These are phyloP conservation scores for Musa beccarii DNA, from an alignment of 176 grass and related monocot genomes.

Conservation along the genomic window DNA sequence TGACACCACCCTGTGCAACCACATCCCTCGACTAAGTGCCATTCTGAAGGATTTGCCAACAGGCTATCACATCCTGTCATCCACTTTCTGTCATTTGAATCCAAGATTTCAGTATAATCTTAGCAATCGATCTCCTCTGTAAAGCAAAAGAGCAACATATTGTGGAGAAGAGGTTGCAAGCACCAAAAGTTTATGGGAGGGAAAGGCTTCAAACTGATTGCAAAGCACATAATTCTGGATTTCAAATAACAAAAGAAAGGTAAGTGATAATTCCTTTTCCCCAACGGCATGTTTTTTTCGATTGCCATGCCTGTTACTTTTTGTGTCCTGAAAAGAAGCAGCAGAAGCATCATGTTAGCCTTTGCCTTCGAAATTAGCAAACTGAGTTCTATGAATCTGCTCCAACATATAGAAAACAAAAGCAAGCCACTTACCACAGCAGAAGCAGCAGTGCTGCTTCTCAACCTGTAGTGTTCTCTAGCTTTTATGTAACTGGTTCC, in stretches of 20 bases:
- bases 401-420: neutral
- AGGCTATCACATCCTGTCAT: neutral
- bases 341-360: neutral
- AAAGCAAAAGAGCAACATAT: neutral
- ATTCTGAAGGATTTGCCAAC: neutral
- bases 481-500: neutral
- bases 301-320: slow-evolving; percentile 31
- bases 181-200: slow-evolving; percentile 2
- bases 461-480: neutral
- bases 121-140: no score
- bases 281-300: neutral
- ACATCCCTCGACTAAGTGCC: neutral
- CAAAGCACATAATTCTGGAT: slow-evolving; percentile 8
- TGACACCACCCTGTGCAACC: neutral
- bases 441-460: neutral
- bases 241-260: slow-evolving; percentile 21
- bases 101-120: neutral
- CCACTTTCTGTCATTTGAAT: neutral
- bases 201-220: slow-evolving; percentile 27
- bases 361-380: neutral
- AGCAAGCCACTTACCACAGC: neutral
- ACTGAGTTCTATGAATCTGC: neutral
- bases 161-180: neutral
- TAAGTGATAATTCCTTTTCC: neutral
- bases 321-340: slow-evolving; percentile 16